phyloP scores from a whole-genome alignment of 1,284 basidiomycete species.

The Thecaphora thlaspeos region DNA sequence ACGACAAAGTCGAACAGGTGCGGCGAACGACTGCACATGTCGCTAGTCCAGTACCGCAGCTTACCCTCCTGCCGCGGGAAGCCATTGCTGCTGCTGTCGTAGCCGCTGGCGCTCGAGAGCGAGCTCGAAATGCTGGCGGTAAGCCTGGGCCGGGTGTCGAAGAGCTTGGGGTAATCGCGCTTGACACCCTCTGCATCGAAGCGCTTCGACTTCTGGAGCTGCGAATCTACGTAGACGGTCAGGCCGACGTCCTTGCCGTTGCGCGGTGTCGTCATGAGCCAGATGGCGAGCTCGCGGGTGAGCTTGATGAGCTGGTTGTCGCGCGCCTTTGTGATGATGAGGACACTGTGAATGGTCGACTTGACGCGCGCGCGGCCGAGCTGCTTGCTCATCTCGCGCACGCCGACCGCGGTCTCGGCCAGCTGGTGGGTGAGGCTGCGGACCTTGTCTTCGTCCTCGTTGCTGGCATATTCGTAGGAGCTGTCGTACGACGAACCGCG shows the following conservation, averaged over 20 bases:
- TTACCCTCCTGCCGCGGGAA: constrained; percentile 67
- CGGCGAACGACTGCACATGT: constrained; percentile 88
- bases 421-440: constrained; percentile 76
- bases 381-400: constrained; percentile 98
- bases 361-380: constrained; percentile 89
- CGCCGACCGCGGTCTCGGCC: constrained; percentile 93
- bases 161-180: constrained; percentile 82
- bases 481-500: constrained; percentile 18
- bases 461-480: constrained; percentile 26
- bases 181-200: constrained; percentile 90
- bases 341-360: constrained; percentile 84
- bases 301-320: constrained; percentile 95
- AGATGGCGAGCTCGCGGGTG: constrained; percentile 80
- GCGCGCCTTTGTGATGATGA: constrained; percentile 96
- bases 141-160: constrained; percentile 61
- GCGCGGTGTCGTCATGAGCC: constrained; percentile 51
- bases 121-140: constrained; percentile 25
- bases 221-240: constrained; percentile 80
- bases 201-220: constrained; percentile 83
- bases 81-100: constrained; percentile 15
- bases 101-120: constrained; percentile 19
- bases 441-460: constrained; percentile 66
- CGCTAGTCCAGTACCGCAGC: constrained; percentile 92
- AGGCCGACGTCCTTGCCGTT: constrained; percentile 45
- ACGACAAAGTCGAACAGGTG: constrained; percentile 98